phyloP scores from a whole-genome alignment of 106 monocot genomes.

The Hemerocallis citrina region DNA sequence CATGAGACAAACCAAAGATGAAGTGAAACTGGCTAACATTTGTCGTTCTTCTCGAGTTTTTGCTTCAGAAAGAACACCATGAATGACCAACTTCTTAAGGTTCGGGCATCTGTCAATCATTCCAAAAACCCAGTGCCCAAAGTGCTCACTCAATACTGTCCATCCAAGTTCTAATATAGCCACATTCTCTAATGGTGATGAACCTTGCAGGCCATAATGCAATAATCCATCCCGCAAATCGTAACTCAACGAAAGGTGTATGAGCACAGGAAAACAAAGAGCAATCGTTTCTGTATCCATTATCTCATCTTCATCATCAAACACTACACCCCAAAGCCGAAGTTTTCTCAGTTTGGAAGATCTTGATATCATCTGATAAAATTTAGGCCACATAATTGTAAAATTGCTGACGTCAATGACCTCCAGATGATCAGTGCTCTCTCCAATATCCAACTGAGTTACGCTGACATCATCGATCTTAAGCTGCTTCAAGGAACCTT shows the following conservation, averaged over 20 bases:
- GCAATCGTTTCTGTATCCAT: constrained; percentile 82
- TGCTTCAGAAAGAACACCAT: constrained; percentile 89
- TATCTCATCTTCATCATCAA: constrained; percentile 94
- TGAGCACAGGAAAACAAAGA: constrained; percentile 57
- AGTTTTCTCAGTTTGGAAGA: constrained; percentile 68
- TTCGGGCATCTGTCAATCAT: constrained; percentile 89
- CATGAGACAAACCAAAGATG: constrained; percentile 60
- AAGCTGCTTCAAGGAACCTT: constrained; percentile 64
- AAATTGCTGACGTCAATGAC: constrained; percentile 84
- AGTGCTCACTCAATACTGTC: constrained; percentile 81
- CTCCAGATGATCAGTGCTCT: constrained; percentile 68
- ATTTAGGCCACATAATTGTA: constrained; percentile 86
- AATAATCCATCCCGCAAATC: constrained; percentile 66
- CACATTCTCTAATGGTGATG: constrained; percentile 62
- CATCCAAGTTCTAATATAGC: constrained; percentile 80
- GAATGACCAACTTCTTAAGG: constrained; percentile 75
- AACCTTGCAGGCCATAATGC: constrained; percentile 62
- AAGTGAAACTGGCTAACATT: constrained; percentile 69
- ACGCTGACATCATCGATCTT: constrained; percentile 95
- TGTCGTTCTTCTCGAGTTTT: constrained; percentile 92
- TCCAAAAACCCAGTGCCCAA: constrained; percentile 80
- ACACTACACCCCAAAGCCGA: constrained; percentile 85
- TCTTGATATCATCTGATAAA: constrained; percentile 76
- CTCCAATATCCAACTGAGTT: constrained; percentile 87
- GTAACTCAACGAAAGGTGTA: constrained; percentile 77